These are phyloP conservation scores for Trametes gibbosa DNA, from an alignment of 768 basidiomycete genomes.

Conservation along the genomic window DNA sequence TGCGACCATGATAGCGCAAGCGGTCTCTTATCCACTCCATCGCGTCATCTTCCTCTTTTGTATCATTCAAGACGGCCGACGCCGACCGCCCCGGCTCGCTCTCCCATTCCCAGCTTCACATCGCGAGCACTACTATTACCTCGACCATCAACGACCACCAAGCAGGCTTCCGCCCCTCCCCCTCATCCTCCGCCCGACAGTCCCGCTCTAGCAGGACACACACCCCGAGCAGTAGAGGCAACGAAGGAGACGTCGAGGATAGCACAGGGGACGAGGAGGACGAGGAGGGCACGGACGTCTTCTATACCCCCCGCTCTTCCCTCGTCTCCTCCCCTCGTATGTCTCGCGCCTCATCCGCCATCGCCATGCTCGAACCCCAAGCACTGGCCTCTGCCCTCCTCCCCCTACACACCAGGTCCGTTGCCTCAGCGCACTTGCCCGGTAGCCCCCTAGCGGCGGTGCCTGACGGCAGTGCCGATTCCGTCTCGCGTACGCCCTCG, in stretches of 20 bases:
- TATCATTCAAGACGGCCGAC: constrained; percentile 15
- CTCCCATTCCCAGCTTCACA: not conserved
- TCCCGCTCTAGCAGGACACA: constrained; percentile 14
- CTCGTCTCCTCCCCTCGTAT: constrained; percentile 48
- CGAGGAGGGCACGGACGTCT: constrained; percentile 47
- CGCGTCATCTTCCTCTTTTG: constrained; percentile 18
- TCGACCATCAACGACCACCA: not conserved
- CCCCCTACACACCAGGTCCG: constrained; percentile 26
- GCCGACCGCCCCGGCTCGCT: not conserved
- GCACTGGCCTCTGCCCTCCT: constrained; percentile 28
- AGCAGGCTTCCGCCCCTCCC: too few species aligned
- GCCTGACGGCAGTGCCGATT: not conserved
- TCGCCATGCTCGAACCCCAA: constrained; percentile 28
- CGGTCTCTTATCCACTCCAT: constrained; percentile 19
- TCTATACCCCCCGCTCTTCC: constrained; percentile 53
- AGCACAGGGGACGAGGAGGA: constrained; percentile 18
- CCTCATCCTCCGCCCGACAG: not conserved
- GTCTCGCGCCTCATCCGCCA: constrained; percentile 36
- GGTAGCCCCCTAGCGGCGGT: constrained; percentile 19
- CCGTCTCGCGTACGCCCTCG: constrained; percentile 35
- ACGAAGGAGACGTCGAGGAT: constrained; percentile 22
- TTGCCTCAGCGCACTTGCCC: constrained; percentile 17
- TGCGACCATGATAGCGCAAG: constrained; percentile 14
- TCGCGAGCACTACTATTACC: not conserved
- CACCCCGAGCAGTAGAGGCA: constrained; percentile 16